These are phyloP conservation scores for Colletotrichum spaethianum DNA, from an alignment of 2,329 filamentous ascomycete genomes.

Conservation along the genomic window DNA sequence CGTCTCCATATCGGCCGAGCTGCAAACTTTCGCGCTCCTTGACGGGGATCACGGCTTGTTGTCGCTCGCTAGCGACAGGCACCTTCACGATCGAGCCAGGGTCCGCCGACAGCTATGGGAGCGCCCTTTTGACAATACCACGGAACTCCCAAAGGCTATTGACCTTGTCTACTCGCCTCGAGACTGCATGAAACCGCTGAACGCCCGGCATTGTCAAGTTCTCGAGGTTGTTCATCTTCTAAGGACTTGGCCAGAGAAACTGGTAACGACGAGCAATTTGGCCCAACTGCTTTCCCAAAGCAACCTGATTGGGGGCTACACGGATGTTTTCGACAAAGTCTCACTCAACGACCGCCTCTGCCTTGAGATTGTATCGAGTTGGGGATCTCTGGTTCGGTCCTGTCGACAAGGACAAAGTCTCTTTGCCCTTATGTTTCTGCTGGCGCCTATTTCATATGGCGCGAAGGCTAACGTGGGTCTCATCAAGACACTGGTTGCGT, in stretches of 20 bases:
- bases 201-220: constrained; percentile 37
- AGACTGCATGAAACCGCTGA: constrained; percentile 36
- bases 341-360: constrained; percentile 57
- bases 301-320: constrained; percentile 55
- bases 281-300: constrained; percentile 34
- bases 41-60: constrained; percentile 27
- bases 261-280: constrained; percentile 38
- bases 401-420: constrained; percentile 49
- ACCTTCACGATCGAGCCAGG: constrained; percentile 44
- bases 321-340: constrained; percentile 45
- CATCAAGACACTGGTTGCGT: constrained; percentile 61
- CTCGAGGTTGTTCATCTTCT: constrained; percentile 43
- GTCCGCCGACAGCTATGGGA: constrained; percentile 32
- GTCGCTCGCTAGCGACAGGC: constrained; percentile 39
- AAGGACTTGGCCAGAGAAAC: constrained; percentile 40
- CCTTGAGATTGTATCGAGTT: constrained; percentile 54
- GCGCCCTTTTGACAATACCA: constrained; percentile 45
- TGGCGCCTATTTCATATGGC: constrained; percentile 60
- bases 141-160: not conserved
- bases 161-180: constrained; percentile 42
- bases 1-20: constrained; percentile 47
- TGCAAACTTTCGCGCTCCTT: constrained; percentile 45
- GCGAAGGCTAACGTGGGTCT: constrained; percentile 54
- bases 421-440: constrained; percentile 60
- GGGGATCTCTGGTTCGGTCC: constrained; percentile 59